phyloP scores from a whole-genome alignment of 352 stramenopile genomes.

The Phytophthora brassicae region DNA sequence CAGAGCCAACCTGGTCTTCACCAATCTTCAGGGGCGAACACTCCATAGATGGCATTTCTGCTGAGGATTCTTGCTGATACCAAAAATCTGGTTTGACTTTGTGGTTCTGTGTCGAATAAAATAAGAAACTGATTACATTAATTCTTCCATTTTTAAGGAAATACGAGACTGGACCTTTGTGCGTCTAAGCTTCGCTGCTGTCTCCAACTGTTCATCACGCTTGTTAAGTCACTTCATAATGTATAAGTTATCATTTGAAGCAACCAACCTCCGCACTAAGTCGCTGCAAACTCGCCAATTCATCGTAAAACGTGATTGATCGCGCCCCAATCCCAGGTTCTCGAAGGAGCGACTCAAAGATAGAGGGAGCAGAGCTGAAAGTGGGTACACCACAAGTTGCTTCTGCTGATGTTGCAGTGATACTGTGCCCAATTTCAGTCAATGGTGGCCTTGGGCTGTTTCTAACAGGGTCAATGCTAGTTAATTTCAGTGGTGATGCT shows the following conservation, averaged over 20 bases:
- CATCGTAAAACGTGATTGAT: constrained; percentile 40
- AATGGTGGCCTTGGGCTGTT: background rate
- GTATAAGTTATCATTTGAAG: background rate
- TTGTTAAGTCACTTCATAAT: background rate
- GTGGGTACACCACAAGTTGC: background rate
- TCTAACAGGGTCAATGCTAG: background rate
- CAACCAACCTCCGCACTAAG: constrained; percentile 37
- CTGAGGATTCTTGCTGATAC: constrained; percentile 19
- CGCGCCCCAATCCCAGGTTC: constrained; percentile 32
- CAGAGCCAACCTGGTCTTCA: constrained; percentile 5
- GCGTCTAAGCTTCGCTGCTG: constrained; percentile 9
- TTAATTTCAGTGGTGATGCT: background rate
- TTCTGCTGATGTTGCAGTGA: background rate
- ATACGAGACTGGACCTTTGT: constrained; percentile 18
- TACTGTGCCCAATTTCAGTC: background rate
- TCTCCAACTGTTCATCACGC: constrained; percentile 19
- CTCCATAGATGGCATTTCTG: background rate
- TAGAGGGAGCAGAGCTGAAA: constrained; percentile 40
- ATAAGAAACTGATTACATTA: background rate
- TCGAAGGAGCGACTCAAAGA: constrained; percentile 55
- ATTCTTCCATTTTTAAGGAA: background rate
- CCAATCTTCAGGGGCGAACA: background rate
- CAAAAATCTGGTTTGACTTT: constrained; percentile 48
- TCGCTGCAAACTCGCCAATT: constrained; percentile 40
- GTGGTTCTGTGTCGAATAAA: constrained; percentile 10